Evolutionary conservation across 768 basidiomycete species (phyloP).

Genomic region (Daedalea quercina): DNA sequence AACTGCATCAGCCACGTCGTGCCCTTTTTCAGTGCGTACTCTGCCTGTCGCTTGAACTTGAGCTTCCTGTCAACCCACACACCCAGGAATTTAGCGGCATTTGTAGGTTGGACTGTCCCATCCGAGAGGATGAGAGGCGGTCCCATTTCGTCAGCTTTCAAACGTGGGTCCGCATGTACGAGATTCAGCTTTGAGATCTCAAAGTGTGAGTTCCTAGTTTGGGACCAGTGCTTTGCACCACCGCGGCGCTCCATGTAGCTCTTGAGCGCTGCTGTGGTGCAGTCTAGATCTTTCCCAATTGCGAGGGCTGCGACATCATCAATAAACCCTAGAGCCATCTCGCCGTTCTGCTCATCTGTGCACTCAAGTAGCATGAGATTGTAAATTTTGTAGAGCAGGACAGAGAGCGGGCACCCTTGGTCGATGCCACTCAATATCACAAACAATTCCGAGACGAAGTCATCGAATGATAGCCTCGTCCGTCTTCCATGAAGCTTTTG

Average conservation of each 20-base stretch:
- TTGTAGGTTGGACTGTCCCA: conserved; percentile 13
- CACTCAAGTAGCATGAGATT: conserved; percentile 19
- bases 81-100: conserved; percentile 23
- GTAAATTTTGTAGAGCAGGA: conserved; percentile 26
- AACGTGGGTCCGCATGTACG: not conserved
- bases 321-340: conserved; percentile 8
- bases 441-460: conserved; percentile 15
- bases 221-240: conserved; percentile 23
- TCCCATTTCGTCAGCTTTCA: not conserved
- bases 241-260: conserved; percentile 6
- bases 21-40: conserved; percentile 18
- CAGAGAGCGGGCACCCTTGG: conserved; percentile 28
- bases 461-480: conserved; percentile 20
- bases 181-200: conserved; percentile 15
- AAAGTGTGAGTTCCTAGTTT: conserved; percentile 20
- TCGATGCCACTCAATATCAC: conserved; percentile 21
- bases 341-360: conserved; percentile 6
- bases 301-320: conserved; percentile 13
- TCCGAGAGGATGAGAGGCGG: conserved; percentile 9
- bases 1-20: conserved; percentile 16
- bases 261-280: conserved; percentile 1
- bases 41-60: conserved; percentile 15
- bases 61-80: conserved; percentile 25
- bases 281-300: conserved; percentile 3
- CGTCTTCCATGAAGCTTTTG: conserved; percentile 12